Percentiles rank a stretch among this genome's conserved stretches.
These are phyloP conservation scores for Hymenoscyphus infarciens DNA, from an alignment of 2,329 filamentous ascomycete species.

Conservation along the genomic window DNA sequence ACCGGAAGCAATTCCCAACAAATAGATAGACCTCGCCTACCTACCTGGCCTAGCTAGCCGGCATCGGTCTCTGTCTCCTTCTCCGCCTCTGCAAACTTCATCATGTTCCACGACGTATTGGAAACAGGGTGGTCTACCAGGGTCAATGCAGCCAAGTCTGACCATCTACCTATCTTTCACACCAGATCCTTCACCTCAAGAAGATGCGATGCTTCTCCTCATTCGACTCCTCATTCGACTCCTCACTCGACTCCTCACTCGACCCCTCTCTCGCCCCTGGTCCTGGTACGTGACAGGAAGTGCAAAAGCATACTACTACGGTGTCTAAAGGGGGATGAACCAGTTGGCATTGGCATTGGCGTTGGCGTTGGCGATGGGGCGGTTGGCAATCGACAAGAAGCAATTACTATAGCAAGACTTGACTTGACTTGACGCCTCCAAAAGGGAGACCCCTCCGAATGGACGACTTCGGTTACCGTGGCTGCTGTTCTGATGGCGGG, in stretches of 20 bases:
- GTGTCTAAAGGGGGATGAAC: neutral
- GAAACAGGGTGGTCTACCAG: neutral
- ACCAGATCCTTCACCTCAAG: neutral
- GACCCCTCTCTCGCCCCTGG: neutral
- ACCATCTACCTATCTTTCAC: neutral
- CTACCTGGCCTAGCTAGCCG: too few species aligned
- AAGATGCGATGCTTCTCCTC: neutral
- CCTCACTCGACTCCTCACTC: too few species aligned
- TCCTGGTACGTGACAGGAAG: neutral
- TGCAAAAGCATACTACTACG: neutral
- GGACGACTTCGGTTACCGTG: too few species aligned
- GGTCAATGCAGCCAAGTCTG: constrained; percentile 1
- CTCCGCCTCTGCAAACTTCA: neutral
- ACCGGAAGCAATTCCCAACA: neutral
- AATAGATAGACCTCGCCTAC: neutral
- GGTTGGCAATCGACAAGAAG: neutral
- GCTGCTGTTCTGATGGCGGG: neutral
- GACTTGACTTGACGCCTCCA: neutral
- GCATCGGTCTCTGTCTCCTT: neutral
- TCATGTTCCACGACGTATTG: neutral
- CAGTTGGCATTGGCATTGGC: neutral
- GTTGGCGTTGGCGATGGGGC: neutral
- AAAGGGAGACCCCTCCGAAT: neutral
- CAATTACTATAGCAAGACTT: too few species aligned
- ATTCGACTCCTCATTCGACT: neutral